phyloP scores from a whole-genome alignment of 2,329 filamentous ascomycete species.

The Chrysosporium keratinophilum region DNA sequence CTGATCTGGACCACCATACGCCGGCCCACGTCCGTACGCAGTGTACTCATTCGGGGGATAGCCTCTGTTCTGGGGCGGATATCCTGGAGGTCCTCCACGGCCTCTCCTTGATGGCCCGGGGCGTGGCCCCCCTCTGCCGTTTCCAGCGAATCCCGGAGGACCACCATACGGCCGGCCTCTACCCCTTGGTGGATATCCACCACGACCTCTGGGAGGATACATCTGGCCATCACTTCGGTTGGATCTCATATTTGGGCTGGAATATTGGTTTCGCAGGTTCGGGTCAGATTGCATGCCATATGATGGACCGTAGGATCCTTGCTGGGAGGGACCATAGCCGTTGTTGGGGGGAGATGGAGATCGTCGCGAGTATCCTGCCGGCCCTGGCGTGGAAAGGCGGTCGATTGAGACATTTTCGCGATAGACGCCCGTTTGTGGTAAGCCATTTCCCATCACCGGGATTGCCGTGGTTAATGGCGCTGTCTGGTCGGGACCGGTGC shows the following conservation, averaged over 20 bases:
- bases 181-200: slow-evolving; percentile 41
- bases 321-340: slow-evolving; percentile 32
- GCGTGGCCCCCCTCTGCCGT: slow-evolving; percentile 25
- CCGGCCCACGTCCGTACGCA: background rate
- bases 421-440: background rate
- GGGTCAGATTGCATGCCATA: slow-evolving; percentile 36
- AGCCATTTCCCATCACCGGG: background rate
- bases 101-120: slow-evolving; percentile 37
- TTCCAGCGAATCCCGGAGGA: slow-evolving; percentile 30
- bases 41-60: background rate
- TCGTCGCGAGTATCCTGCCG: slow-evolving; percentile 13
- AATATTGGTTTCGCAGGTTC: slow-evolving; percentile 38
- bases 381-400: slow-evolving; percentile 24
- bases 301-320: slow-evolving; percentile 22
- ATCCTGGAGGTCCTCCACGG: slow-evolving; percentile 41
- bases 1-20: slow-evolving; percentile 18
- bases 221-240: slow-evolving; percentile 32
- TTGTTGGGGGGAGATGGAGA: slow-evolving; percentile 25
- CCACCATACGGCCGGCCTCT: slow-evolving; percentile 32
- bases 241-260: slow-evolving; percentile 38
- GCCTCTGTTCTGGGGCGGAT: slow-evolving; percentile 34
- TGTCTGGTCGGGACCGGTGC: slow-evolving; percentile 23
- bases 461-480: background rate
- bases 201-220: slow-evolving; percentile 47
- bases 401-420: background rate